A percentile compares a stretch with the other conserved stretches of the same genome.
Evolutionary conservation across 805 yeast genomes (phyloP).

Genomic region (Cyberlindnera meyerae): DNA sequence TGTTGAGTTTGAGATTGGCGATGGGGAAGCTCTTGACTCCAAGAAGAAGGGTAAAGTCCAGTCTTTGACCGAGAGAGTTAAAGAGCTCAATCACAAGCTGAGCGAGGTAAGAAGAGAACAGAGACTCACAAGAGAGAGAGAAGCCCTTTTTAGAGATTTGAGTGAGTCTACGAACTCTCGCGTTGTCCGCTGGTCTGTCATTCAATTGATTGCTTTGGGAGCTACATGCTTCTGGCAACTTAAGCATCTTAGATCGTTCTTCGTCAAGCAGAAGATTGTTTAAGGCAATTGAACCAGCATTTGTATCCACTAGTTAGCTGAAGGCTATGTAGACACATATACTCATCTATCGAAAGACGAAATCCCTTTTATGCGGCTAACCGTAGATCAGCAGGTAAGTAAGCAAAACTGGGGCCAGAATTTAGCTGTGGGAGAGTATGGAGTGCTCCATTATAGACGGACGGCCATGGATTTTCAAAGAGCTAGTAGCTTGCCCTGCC

Average conservation of each 20-base stretch:
- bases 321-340: too few species aligned
- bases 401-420: too few species aligned
- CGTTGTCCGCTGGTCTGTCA: constrained; percentile 68
- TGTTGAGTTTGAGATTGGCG: constrained; percentile 64
- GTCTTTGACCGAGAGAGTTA: constrained; percentile 52
- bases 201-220: constrained; percentile 59
- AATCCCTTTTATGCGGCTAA: too few species aligned
- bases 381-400: too few species aligned
- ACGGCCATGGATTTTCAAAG: too few species aligned
- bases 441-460: too few species aligned
- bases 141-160: constrained; percentile 64
- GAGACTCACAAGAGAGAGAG: constrained; percentile 65
- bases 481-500: too few species aligned
- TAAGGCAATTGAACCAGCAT: too few species aligned
- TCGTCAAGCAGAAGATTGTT: constrained; percentile 65
- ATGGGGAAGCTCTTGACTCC: constrained; percentile 60
- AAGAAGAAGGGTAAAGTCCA: constrained; percentile 57
- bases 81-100: constrained; percentile 50
- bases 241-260: constrained; percentile 67
- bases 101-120: constrained; percentile 63
- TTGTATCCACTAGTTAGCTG: too few species aligned
- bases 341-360: too few species aligned
- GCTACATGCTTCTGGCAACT: constrained; percentile 72
- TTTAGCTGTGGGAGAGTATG: too few species aligned
- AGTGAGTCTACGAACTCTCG: constrained; percentile 66